Percentiles rank a stretch among this genome's conserved stretches.
These are phyloP conservation scores for Kodamaea fukazawae DNA, from an alignment of 805 yeast genomes.

Conservation along the genomic window DNA sequence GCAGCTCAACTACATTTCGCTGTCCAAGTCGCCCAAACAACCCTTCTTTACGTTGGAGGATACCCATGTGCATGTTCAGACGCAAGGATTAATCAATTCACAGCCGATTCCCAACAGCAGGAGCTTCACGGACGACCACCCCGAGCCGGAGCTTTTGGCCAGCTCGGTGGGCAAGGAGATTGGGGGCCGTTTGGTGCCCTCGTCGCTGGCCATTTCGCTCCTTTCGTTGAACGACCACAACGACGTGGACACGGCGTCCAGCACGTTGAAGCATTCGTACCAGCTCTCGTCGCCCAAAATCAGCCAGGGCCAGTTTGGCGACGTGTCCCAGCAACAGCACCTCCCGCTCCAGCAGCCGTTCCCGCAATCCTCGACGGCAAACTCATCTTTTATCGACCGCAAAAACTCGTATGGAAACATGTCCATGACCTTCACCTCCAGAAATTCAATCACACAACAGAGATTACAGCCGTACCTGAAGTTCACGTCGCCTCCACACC, in stretches of 20 bases:
- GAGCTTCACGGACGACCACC: slow-evolving; percentile 32
- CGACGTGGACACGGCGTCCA: slow-evolving; percentile 9
- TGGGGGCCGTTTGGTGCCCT: slow-evolving; percentile 40
- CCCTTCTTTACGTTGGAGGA: slow-evolving; percentile 16
- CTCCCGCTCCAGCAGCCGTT: slow-evolving; percentile 1
- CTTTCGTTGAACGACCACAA: slow-evolving; percentile 28
- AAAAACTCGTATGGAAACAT: slow-evolving; percentile 18
- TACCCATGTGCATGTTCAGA: slow-evolving; percentile 7
- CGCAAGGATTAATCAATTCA: slow-evolving; percentile 5
- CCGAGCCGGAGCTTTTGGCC: slow-evolving; percentile 44
- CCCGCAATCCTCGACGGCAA: slow-evolving; percentile 2
- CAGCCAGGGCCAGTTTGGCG: neutral
- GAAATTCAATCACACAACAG: slow-evolving; percentile 29
- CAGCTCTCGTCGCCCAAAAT: slow-evolving; percentile 7
- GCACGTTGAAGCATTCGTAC: slow-evolving; percentile 4
- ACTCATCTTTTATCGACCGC: slow-evolving; percentile 13
- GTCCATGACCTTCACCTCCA: slow-evolving; percentile 11
- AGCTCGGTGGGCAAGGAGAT: slow-evolving; percentile 42
- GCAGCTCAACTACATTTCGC: neutral
- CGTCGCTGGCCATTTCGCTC: slow-evolving; percentile 41
- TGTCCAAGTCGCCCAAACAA: slow-evolving; percentile 6
- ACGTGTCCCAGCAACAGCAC: slow-evolving; percentile 4
- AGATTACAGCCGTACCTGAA: slow-evolving; percentile 37
- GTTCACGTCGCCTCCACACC: slow-evolving; percentile 29
- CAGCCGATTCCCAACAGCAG: slow-evolving; percentile 1